Evolutionary conservation across 2,329 filamentous ascomycete genomes (phyloP), one percentile per base, ranked within the genome.

Genomic region (Sporothrix inflata): DNA sequence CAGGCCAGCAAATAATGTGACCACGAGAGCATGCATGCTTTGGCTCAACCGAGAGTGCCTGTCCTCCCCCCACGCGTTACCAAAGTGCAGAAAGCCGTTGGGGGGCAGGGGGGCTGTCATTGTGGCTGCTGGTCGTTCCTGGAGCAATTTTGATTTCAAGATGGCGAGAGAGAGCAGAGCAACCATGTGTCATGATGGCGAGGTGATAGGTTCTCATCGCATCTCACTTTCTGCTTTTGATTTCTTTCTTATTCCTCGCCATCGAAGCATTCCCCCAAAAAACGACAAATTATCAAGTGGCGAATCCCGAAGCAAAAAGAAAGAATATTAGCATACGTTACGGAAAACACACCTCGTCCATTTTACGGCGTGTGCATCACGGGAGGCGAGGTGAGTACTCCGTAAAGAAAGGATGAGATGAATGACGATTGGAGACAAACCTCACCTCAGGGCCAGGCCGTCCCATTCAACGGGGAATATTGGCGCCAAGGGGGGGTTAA

Each of bases 1-100:
- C 14, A 55, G 47, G 47, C 53, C 53, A 30, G 24, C 24, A 16
- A 67, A 49, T 49, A 67, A 51, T 49, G 42, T 67, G 63, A 67
- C 63, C 16, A 19, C 24, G 14, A 67, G 24, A 27, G 14, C 40
- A 67, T 67, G 63, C 63, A 67, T 47, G 61, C 40, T 30, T 5
- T 7, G 14, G 40, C 21, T 27, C 1, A 66, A 16, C 11, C 34
- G 40, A 66, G 14, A 61, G 19, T 7, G 11, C 34, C 57, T 61
- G n/a, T 42, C 38, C 38, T 38, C 57, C 61, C 61, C 55, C 61
- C 61, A 66, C 61, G 61, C 61, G 3, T 8, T 24, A 19, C 9
- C 3, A 19, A 34, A 16, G 27, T 19, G 27, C 53, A 57, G 14
- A 24, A 55, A 12, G 14, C 21, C 7, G 53, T 30, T 30, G 9